Conservation (phyloP, 208 protist species). For the Leishmania martiniquensis region DNA sequence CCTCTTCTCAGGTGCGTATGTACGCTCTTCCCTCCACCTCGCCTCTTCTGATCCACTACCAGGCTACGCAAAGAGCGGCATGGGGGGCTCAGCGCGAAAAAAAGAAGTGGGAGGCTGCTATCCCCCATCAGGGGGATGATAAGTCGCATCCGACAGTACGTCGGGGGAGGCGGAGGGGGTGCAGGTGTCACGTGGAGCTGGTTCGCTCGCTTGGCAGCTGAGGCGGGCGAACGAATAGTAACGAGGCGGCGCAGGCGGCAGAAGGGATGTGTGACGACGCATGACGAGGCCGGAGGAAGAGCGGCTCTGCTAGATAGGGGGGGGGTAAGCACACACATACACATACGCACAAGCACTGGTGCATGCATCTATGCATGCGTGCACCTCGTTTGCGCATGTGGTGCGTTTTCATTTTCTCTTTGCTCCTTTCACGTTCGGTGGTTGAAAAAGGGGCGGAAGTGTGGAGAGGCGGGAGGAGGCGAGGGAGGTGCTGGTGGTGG, state of each 20-base stretch:
- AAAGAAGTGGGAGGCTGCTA: neutral
- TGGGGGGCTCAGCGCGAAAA: neutral
- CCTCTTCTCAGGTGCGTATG: neutral
- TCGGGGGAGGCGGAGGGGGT: neutral
- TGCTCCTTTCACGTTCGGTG: neutral
- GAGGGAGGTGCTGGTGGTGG: neutral
- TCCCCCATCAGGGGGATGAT: neutral
- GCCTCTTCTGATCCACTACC: neutral
- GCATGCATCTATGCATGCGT: neutral
- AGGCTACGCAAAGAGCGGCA: neutral
- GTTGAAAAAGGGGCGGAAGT: neutral
- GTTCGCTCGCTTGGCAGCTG: neutral
- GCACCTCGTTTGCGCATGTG: neutral
- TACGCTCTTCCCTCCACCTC: neutral
- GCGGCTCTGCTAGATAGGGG: constrained; percentile 23
- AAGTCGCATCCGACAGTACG: neutral
- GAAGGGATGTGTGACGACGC: neutral
- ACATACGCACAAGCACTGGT: neutral
- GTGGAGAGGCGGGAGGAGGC: neutral
- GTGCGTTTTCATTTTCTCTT: constrained; percentile 8
- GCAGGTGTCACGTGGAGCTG: neutral
- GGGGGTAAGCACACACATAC: constrained; percentile 5
- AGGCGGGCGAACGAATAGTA: neutral
- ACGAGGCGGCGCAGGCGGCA: neutral
- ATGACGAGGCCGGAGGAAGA: neutral